These are phyloP conservation scores for Thalassia testudinum DNA, from an alignment of 116 monocot species.

Conservation along the genomic window DNA sequence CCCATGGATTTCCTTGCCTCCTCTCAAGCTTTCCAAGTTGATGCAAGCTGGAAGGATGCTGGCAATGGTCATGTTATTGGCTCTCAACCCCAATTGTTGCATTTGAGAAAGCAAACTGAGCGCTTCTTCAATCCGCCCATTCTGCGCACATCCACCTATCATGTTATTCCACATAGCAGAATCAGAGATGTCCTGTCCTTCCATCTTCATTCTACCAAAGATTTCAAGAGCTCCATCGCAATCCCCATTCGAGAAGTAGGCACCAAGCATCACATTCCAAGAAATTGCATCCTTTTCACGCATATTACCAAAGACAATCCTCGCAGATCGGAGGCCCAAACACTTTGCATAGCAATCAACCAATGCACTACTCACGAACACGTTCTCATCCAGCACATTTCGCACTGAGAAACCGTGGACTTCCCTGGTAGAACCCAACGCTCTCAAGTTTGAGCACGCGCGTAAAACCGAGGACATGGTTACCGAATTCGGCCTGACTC, in stretches of 20 bases:
- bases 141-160: conserved; percentile 44
- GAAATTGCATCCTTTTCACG: conserved; percentile 27
- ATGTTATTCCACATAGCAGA: conserved; percentile 56
- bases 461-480: conserved; percentile 38
- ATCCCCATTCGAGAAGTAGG: conserved; percentile 31
- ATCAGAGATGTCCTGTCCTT: conserved; percentile 3
- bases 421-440: conserved; percentile 23
- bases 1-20: conserved; percentile 42
- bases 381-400: conserved; percentile 25
- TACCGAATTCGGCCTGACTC: conserved; percentile 27
- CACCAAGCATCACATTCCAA: conserved; percentile 50
- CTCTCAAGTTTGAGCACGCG: conserved; percentile 22
- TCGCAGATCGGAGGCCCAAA: conserved; percentile 14
- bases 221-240: conserved; percentile 30
- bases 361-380: conserved; percentile 31
- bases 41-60: conserved; percentile 38
- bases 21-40: conserved; percentile 22
- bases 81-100: conserved; percentile 32
- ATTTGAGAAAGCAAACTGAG: conserved; percentile 32
- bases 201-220: conserved; percentile 27
- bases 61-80: conserved; percentile 36
- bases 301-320: conserved; percentile 34
- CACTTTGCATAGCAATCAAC: conserved; percentile 48
- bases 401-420: conserved; percentile 35
- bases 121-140: conserved; percentile 24